Evolutionary conservation across 1,284 basidiomycete species (phyloP), one percentile per base, ranked within the genome.

Genomic region (Ceratobasidium sp.): DNA sequence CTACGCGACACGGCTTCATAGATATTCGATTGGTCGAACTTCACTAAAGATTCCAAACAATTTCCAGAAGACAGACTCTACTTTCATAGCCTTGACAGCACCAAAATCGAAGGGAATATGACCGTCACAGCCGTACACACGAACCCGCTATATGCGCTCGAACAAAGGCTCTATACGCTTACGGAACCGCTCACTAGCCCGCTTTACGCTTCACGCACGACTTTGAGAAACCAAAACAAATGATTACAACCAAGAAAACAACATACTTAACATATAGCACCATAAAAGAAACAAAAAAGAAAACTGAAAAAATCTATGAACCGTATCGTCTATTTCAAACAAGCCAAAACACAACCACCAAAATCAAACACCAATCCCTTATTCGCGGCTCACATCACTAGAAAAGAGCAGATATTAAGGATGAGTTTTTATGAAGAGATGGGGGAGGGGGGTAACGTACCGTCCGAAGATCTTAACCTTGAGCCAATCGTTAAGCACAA

Each of bases 381-480:
- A 69, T 24, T 69, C 66, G 33, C 66, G 66, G 29, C 66, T 69
- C 66, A 69, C 66, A 36, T 69, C 66, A 41, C 66, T 69, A n/a
- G 2, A 45, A 33, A 33, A 11, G 29, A 53, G 15, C 14, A 29
- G 36, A 4, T 41, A 41, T 60, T 41, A 66, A 48, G 4, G 33
- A 4, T n/a, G 7, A 41, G 29, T 19, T 19, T n/a, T 33, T 54
- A 54, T 1, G 24, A 53, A 31, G 2, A 11, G 31, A 33, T 31
- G n/a, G 17, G 24, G 2, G 2, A 24, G n/a, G n/a, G n/a, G n/a
- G n/a, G n/a, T n/a, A 11, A 87, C 93, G 77, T 80, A 94, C 93
- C 96, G 91, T 80, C 96, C 96, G 82, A 97, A 97, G 75, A 98
- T 83, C 85, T 93, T 96, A 80, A 93, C 93, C 82, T 96, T 96